Base-by-base conservation (phyloP, 345 rosid genomes). In the Hibiscus syriacus region DNA sequence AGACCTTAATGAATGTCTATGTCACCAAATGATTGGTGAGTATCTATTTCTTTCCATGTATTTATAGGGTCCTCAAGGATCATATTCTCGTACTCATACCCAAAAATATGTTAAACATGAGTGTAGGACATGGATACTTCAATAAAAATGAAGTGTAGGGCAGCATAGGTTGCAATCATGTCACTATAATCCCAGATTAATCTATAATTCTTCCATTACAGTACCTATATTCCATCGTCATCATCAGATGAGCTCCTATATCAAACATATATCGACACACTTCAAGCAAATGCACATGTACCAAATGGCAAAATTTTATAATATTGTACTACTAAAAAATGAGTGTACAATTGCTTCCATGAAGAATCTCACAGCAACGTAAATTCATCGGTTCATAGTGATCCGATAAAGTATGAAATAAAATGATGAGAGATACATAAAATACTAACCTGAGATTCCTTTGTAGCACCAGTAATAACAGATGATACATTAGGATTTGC, bases 391-490 rank as follows among this genome's bases (percentile, higher is more conserved):
- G 39, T 39, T 20, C 29, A 11, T 12, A 13, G 36, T 25, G 34
- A 3, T 62, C 53, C 53, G 25, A 2, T 19, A 59, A 34, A 60
- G 25, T 3, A 16, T 25, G 39, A 48, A 10, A 48, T 11, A 46
- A 38, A 12, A 32, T 20, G 38, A 67, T 32, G 20, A 52, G 39
- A 52, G 39, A 23, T 38, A 23, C 11, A 27, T 58, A 38, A 23
- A 2, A 50, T 71, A 72, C 87, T 56, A 45, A 94, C 96, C 98
- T 94, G 99, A 66, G 92, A 85, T 70, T 94, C 98, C 79, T 89
- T 94, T 34, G 99, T 94, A 65, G 99, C 98, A 77, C 98, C 96
- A 1, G 99, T 91, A 62, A 91, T 87, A 29, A 94, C 97, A 0
- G 99, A 91, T 49, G 99, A 91, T 22, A 94, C 98, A 65, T 91